These are phyloP conservation scores for Herpomyces periplanetae DNA, from an alignment of 2,329 filamentous ascomycete species.

Conservation along the genomic window DNA sequence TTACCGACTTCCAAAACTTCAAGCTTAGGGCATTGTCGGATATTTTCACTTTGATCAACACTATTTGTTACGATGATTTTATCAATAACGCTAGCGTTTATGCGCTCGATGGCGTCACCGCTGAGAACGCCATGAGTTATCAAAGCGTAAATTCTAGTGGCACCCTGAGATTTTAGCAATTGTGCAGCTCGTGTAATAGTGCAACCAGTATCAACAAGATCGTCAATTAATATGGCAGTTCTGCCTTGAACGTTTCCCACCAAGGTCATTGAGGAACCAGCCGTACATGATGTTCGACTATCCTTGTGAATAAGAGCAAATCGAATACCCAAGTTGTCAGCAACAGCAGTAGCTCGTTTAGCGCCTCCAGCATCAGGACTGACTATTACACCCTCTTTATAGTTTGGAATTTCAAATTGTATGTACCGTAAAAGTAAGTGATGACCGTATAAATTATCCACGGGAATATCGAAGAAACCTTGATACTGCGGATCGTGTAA, in stretches of 20 bases:
- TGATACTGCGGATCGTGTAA: conserved; percentile 87
- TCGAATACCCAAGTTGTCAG: conserved; percentile 62
- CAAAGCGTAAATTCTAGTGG: conserved; percentile 57
- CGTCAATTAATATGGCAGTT: conserved; percentile 64
- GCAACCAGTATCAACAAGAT: conserved; percentile 78
- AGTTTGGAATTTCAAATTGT: conserved; percentile 44
- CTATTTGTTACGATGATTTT: conserved; percentile 85
- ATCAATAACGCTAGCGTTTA: conserved; percentile 70
- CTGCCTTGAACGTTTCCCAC: conserved; percentile 49
- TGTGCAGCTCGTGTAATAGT: conserved; percentile 88
- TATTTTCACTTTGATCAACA: conserved; percentile 53
- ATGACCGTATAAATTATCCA: conserved; percentile 78
- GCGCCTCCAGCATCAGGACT: conserved; percentile 85
- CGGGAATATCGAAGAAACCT: conserved; percentile 91
- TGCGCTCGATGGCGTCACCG: conserved; percentile 66
- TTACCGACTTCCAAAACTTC: conserved; percentile 60
- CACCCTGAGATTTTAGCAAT: conserved; percentile 67
- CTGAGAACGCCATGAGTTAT: conserved; percentile 82
- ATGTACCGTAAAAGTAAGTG: conserved; percentile 28
- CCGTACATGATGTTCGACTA: conserved; percentile 5
- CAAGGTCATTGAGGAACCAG: conserved; percentile 30
- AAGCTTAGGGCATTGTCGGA: conserved; percentile 37
- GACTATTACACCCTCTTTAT: conserved; percentile 56
- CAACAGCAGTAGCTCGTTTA: conserved; percentile 77
- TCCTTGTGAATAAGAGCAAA: conserved; percentile 97